phyloP scores from a whole-genome alignment of 805 yeast genomes.

The Starmerella ratchasimensis region DNA sequence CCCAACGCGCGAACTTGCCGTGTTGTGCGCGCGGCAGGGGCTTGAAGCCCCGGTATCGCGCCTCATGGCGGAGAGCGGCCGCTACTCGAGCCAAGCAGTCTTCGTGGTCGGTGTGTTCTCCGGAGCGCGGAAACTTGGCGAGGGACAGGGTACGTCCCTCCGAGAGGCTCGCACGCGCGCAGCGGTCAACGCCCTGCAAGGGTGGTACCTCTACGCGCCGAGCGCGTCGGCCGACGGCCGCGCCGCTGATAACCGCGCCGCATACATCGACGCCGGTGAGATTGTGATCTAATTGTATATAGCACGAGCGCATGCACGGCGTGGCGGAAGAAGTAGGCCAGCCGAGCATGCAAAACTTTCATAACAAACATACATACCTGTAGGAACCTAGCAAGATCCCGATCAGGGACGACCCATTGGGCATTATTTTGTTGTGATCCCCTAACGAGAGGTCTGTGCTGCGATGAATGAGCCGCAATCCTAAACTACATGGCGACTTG shows the following conservation, averaged over 20 bases:
- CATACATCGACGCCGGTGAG: conserved; percentile 22
- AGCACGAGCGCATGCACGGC: no score
- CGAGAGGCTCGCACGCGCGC: conserved; percentile 88
- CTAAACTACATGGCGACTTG: no score
- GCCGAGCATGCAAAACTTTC: no score
- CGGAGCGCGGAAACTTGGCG: conserved; percentile 74
- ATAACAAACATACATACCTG: no score
- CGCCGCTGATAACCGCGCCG: conserved; percentile 12
- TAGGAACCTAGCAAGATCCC: no score
- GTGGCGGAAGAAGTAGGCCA: no score
- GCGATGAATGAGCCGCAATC: no score
- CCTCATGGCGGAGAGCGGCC: conserved; percentile 85
- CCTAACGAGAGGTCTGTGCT: no score
- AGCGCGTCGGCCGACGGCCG: conserved; percentile 27
- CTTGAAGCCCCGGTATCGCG: conserved; percentile 65
- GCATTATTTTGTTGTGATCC: no score
- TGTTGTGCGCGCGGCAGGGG: conserved; percentile 61
- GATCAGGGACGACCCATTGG: no score
- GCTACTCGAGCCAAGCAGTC: conserved; percentile 68
- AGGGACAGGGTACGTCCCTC: conserved; percentile 83
- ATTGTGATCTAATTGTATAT: conserved; percentile 15
- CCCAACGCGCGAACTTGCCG: conserved; percentile 73
- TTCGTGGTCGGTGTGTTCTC: conserved; percentile 84
- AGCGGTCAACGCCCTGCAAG: conserved; percentile 76
- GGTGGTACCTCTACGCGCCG: conserved; percentile 87